These are phyloP conservation scores for Saturnispora gosingensis DNA, from an alignment of 805 yeast species.

Conservation along the genomic window DNA sequence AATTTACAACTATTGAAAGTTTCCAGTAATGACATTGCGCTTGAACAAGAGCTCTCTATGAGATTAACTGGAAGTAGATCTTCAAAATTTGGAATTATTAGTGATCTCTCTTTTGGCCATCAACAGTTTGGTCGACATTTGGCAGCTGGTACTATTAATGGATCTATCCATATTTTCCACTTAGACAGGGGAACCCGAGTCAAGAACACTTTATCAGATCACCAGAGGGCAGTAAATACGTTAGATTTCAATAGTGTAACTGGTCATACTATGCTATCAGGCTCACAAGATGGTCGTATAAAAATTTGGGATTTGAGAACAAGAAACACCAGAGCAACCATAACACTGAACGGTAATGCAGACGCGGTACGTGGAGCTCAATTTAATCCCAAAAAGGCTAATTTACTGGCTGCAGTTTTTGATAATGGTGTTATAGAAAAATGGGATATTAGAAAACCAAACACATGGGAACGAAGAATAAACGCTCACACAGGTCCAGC, in stretches of 20 bases:
- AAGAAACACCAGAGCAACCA: constrained; percentile 35
- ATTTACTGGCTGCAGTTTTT: constrained; percentile 66
- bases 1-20: constrained; percentile 31
- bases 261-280: constrained; percentile 40
- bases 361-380: constrained; percentile 60
- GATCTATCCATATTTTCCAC: constrained; percentile 32
- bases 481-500: constrained; percentile 93
- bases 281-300: constrained; percentile 74
- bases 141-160: constrained; percentile 40
- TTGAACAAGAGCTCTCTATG: constrained; percentile 29
- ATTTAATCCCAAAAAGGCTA: constrained; percentile 42
- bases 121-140: constrained; percentile 30
- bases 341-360: constrained; percentile 50
- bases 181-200: constrained; percentile 24
- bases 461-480: constrained; percentile 55
- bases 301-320: constrained; percentile 66
- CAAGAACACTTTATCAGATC: constrained; percentile 30
- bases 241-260: constrained; percentile 32
- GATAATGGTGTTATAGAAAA: constrained; percentile 84
- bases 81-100: constrained; percentile 31
- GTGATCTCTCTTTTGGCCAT: constrained; percentile 37
- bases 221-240: constrained; percentile 38
- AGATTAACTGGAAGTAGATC: constrained; percentile 23
- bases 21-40: constrained; percentile 23
- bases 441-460: constrained; percentile 74